Percentiles rank a stretch among this genome's conserved stretches.
phyloP scores from a whole-genome alignment of 2,329 filamentous ascomycete species.

The Penicillium sp. region DNA sequence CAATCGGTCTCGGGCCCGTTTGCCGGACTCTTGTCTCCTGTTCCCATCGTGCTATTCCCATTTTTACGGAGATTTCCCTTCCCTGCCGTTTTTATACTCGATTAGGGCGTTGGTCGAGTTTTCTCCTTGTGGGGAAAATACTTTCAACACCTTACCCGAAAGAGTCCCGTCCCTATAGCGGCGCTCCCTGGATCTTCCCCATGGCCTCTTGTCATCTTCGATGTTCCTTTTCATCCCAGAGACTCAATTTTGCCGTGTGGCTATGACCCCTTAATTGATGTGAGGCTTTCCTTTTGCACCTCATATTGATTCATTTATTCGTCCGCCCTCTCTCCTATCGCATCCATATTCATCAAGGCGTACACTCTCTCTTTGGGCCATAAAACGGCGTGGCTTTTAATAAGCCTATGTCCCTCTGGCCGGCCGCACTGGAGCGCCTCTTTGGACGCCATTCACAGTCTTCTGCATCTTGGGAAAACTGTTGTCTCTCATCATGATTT shows the following conservation, averaged over 20 bases:
- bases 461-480: neutral
- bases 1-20: constrained; percentile 3
- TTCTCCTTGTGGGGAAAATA: neutral
- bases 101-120: neutral
- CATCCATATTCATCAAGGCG: neutral
- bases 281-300: neutral
- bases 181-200: neutral
- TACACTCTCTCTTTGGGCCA: neutral
- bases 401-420: neutral
- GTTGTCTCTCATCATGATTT: neutral
- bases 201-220: neutral
- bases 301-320: neutral
- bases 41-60: neutral
- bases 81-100: neutral
- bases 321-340: neutral
- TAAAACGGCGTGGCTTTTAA: neutral
- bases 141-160: neutral
- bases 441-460: neutral
- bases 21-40: constrained; percentile 8
- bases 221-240: neutral
- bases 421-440: neutral
- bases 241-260: neutral
- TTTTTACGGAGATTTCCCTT: neutral
- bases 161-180: neutral
- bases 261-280: neutral